Base-by-base conservation (phyloP, 202 grass and related monocot genomes). In the Zizania palustris region DNA sequence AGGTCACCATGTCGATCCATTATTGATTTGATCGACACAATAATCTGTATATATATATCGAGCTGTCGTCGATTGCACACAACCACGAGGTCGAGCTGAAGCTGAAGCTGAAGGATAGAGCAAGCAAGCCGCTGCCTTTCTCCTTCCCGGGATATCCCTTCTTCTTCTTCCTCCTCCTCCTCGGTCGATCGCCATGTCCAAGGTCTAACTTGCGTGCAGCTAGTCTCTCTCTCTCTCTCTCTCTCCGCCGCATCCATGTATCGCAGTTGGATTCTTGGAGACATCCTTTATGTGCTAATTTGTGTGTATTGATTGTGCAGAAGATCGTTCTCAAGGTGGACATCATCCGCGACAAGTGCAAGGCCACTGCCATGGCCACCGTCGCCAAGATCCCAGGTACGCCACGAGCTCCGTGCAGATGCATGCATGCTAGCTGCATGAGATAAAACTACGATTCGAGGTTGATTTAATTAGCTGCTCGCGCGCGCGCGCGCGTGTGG, bases 311-410 rank as follows among this genome's bases (percentile, higher is more conserved):
- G 10, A 12, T 14, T 11, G 22, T 74, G 63, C 84, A 97, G 88
- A 93, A 91, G 75, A 93, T 92, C 7, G 90, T 93, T 83, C 50
- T 97, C 46, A 82, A 91, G 73, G 91, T 93, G 40, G 65, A 82
- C 44, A 69, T 84, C 53, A 67, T 49, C 43, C 76, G 82, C 53
- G 71, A 80, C 3, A 73, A 63, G 67, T 90, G 88, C 84, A 97
- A 84, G 82, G 78, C 79, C 54, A 45, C 34, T 41, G 83, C 92
- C 64, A 82, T 83, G 83, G 78, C 15, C 22, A 63, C n/a, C 40
- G 42, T 76, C 69, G 82, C 87, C 60, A 90, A 78, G 45, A 7
- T 92, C 45, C 8, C 45, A 1, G 91, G 95, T 92, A 72, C 3
- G 65, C 28, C 28, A 28, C 28, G 28, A 28, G 28, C 28, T 63